Base-by-base conservation (phyloP, 805 yeast species). In the Limtongia smithiae region DNA sequence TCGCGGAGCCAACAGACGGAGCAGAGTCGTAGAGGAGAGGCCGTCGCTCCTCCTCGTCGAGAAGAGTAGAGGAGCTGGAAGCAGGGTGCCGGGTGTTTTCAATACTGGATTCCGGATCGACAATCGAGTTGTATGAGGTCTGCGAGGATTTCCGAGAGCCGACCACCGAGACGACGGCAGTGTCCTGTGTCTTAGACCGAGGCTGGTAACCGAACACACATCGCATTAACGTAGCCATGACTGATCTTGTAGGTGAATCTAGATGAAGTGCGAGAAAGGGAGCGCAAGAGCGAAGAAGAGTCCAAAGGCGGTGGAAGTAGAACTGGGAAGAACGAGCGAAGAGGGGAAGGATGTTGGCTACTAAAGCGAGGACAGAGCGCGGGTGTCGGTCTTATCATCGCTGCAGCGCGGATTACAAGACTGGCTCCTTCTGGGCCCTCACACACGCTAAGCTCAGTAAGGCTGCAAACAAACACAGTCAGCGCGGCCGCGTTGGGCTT, bases 151-250 rank as follows among this genome's bases (percentile, higher is more conserved):
- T 40, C 27, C 30, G 37, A 8, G 18, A 17, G 15, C 32, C 32
- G 12, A 31, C 5, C 28, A 11, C 17, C 30, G 17, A 8, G 31
- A 28, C 15, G 8, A 17, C 6, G 21, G n/a, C 9, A 20, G 4
- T 32, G 36, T 28, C 34, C 21, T 32, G 21, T 24, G 24, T 12
- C 20, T n/a, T 11, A 8, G 20, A 17, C 20, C 20, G 33, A 24
- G 54, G 50, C 43, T 46, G 35, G 48, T 48, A 49, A 37, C 57
- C 57, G 17, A 52, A 36, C 28, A 46, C 33, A 32, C 50, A 44
- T 27, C 54, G 32, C 15, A 52, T 44, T 30, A 52, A 20, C n/a
- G 54, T 52, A 15, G 56, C 56, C 56, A 51, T 51, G n/a, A n/a
- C n/a, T n/a, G n/a, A n/a, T n/a, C n/a, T n/a, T 37, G 46, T 21